Evolutionary conservation across 352 stramenopile genomes (phyloP).

Genomic region (Phytopythium oedochilum): DNA sequence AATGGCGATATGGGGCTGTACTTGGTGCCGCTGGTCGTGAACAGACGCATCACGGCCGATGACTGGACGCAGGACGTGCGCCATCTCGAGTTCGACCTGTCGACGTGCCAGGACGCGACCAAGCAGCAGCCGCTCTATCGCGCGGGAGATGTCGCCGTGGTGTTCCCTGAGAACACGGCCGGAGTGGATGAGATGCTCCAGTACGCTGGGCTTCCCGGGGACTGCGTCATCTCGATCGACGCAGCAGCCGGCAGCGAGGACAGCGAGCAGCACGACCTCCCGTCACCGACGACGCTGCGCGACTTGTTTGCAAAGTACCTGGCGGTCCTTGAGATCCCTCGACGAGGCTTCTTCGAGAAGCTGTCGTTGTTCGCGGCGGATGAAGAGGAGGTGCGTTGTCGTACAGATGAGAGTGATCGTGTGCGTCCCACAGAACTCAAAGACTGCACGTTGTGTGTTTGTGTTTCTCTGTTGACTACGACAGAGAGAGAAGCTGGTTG

Average conservation of each 20-base stretch:
- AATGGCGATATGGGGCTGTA: constrained; percentile 37
- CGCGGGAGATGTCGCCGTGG: constrained; percentile 63
- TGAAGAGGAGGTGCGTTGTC: constrained; percentile 67
- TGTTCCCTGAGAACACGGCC: constrained; percentile 76
- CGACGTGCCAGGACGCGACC: not conserved
- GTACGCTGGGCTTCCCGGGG: constrained; percentile 34
- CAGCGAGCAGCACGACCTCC: constrained; percentile 43
- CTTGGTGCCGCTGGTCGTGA: constrained; percentile 49
- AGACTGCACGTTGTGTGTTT: not conserved
- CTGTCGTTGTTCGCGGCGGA: constrained; percentile 79
- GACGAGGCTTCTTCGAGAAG: constrained; percentile 84
- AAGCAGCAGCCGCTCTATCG: constrained; percentile 21
- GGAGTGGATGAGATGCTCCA: constrained; percentile 66
- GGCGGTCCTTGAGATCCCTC: constrained; percentile 83
- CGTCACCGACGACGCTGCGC: constrained; percentile 38
- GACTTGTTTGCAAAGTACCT: constrained; percentile 84
- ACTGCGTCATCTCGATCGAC: constrained; percentile 41
- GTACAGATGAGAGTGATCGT: not conserved
- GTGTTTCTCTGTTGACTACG: not conserved
- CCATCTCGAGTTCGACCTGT: constrained; percentile 70
- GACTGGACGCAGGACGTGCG: constrained; percentile 83
- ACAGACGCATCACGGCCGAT: constrained; percentile 53
- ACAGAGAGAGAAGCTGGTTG: constrained; percentile 89
- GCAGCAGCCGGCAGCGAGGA: constrained; percentile 18
- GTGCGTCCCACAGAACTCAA: not conserved